Percentiles rank a stretch among this genome's conserved stretches.
These are phyloP conservation scores for Berberis vulgaris DNA, from an alignment of 164 flowering plant species.

Conservation along the genomic window DNA sequence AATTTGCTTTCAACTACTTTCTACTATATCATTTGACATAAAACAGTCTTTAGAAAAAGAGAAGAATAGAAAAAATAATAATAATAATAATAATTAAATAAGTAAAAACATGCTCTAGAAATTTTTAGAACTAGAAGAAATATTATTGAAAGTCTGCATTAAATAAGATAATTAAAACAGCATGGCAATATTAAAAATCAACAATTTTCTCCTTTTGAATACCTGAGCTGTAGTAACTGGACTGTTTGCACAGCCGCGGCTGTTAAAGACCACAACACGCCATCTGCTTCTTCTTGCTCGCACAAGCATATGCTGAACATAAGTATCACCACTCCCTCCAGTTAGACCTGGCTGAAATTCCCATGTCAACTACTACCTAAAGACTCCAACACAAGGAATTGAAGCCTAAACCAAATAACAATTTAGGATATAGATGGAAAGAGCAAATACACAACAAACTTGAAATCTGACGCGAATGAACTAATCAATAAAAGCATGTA, in stretches of 20 bases:
- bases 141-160: no score
- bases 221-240: conserved; percentile 92
- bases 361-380: conserved; percentile 11
- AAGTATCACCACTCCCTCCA: conserved; percentile 85
- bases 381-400: background rate
- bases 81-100: no score
- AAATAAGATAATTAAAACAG: no score
- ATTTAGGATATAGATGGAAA: no score
- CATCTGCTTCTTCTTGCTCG: conserved; percentile 64
- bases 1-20: no score
- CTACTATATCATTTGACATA: no score
- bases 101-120: no score
- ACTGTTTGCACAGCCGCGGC: conserved; percentile 86
- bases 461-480: no score
- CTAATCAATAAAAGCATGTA: background rate
- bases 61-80: no score
- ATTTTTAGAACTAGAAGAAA: no score
- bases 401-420: background rate
- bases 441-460: no score
- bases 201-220: background rate
- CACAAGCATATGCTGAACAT: conserved; percentile 82
- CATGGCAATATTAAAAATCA: background rate
- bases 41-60: no score
- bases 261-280: conserved; percentile 88
- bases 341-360: conserved; percentile 83